phyloP scores from a whole-genome alignment of 2,329 filamentous ascomycete species.

The Hirsutella rhossiliensis region DNA sequence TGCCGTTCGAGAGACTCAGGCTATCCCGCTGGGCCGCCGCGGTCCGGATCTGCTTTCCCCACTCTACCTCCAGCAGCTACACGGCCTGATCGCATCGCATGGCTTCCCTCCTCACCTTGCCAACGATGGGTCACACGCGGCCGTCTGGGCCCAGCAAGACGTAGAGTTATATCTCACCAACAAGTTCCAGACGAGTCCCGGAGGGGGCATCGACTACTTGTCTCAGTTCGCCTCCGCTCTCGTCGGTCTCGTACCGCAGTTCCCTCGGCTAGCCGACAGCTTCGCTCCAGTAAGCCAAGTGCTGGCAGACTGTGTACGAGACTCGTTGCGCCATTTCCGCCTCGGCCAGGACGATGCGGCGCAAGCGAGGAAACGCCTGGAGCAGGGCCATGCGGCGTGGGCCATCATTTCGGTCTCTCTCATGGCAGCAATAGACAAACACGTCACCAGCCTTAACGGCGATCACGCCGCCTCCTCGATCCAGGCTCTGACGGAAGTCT shows the following conservation, averaged over 20 bases:
- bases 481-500: constrained; percentile 28
- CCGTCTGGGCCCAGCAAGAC: constrained; percentile 7
- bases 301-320: constrained; percentile 18
- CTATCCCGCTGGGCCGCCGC: constrained; percentile 3
- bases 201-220: constrained; percentile 30
- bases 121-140: constrained; percentile 5
- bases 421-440: constrained; percentile 38
- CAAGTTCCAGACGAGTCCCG: constrained; percentile 27
- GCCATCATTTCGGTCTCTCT: constrained; percentile 28
- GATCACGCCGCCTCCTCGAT: constrained; percentile 31
- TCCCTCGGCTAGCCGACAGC: constrained; percentile 34
- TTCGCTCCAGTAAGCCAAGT: constrained; percentile 25
- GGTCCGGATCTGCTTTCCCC: constrained; percentile 14
- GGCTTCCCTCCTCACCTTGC: constrained; percentile 5
- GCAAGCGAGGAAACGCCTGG: constrained; percentile 21
- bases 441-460: constrained; percentile 35
- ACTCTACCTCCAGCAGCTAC: constrained; percentile 33
- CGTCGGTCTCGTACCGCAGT: constrained; percentile 25
- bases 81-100: constrained; percentile 12
- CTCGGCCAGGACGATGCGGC: constrained; percentile 7
- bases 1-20: constrained; percentile 8
- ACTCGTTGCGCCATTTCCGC: constrained; percentile 13
- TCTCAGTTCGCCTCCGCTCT: constrained; percentile 29
- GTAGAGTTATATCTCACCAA: constrained; percentile 24
- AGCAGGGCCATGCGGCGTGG: constrained; percentile 30